Evolutionary conservation across 83 land plant species (phyloP).

Genomic region (Larix sibirica): DNA sequence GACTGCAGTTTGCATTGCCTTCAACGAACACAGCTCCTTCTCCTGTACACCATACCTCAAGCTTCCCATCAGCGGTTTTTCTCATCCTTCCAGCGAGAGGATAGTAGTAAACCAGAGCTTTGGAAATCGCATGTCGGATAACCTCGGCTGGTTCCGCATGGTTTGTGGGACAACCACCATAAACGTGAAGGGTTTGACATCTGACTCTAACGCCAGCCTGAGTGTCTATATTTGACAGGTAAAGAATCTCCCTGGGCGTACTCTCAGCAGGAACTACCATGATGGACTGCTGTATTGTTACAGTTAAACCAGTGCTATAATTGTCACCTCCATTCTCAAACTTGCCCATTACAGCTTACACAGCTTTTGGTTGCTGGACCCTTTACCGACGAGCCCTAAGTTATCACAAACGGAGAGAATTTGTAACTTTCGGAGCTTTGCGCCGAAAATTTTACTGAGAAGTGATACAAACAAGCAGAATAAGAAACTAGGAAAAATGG

Average conservation of each 20-base stretch:
- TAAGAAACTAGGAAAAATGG: too few species aligned
- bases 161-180: slow-evolving; percentile 17
- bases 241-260: slow-evolving; percentile 24
- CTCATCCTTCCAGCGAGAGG: slow-evolving; percentile 19
- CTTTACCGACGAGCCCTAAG: too few species aligned
- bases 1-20: not conserved
- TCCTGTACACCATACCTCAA: not conserved
- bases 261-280: slow-evolving; percentile 22
- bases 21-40: not conserved
- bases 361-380: too few species aligned
- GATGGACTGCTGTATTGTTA: not conserved
- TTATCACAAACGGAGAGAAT: too few species aligned
- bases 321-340: too few species aligned
- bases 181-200: not conserved
- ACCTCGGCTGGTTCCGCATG: not conserved
- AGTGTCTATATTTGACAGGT: slow-evolving; percentile 38
- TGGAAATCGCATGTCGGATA: slow-evolving; percentile 20
- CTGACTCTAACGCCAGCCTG: slow-evolving; percentile 12
- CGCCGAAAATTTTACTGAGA: too few species aligned
- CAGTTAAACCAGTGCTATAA: too few species aligned
- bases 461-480: too few species aligned
- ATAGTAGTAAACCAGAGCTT: slow-evolving; percentile 33
- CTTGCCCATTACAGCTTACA: too few species aligned
- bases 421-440: too few species aligned
- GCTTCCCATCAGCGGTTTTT: not conserved